phyloP scores from a whole-genome alignment of 2,329 filamentous ascomycete species.

The Claviceps sp. region DNA sequence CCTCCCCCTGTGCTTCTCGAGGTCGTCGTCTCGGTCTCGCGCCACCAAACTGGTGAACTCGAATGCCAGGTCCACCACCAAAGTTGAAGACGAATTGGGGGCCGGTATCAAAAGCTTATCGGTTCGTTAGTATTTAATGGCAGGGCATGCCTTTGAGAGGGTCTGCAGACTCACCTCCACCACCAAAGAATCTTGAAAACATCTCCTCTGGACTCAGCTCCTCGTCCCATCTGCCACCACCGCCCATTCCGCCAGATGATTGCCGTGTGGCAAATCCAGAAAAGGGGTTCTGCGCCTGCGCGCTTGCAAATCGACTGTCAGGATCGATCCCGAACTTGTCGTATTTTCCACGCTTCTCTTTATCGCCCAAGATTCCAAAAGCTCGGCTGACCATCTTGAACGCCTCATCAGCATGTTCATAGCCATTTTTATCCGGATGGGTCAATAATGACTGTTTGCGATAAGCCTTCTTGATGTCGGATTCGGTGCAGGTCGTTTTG shows the following conservation, averaged over 20 bases:
- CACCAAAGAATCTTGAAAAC: slow-evolving; percentile 93
- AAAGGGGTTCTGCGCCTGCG: slow-evolving; percentile 49
- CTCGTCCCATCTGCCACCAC: slow-evolving; percentile 62
- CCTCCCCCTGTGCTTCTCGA: slow-evolving; percentile 42
- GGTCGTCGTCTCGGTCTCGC: slow-evolving; percentile 63
- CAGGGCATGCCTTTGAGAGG: neutral
- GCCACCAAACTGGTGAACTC: slow-evolving; percentile 92
- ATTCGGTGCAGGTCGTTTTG: slow-evolving; percentile 53
- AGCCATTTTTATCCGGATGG: slow-evolving; percentile 97
- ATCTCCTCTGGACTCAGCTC: slow-evolving; percentile 94
- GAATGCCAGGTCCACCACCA: slow-evolving; percentile 77
- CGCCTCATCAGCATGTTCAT: slow-evolving; percentile 87
- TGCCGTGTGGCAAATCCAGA: slow-evolving; percentile 41
- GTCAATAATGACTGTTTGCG: slow-evolving; percentile 86
- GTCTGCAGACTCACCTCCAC: slow-evolving; percentile 29
- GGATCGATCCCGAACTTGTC: slow-evolving; percentile 87
- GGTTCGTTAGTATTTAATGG: slow-evolving; percentile 10
- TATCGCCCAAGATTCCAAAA: slow-evolving; percentile 83
- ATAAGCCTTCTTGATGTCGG: slow-evolving; percentile 95
- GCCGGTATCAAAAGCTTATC: slow-evolving; percentile 54
- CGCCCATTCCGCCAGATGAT: slow-evolving; percentile 28
- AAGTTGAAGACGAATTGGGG: slow-evolving; percentile 93
- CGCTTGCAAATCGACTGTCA: slow-evolving; percentile 67
- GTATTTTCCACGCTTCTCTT: slow-evolving; percentile 73
- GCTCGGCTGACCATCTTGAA: slow-evolving; percentile 97